Base-by-base conservation (phyloP, 345 rosid species). In the Euphorbia lathyris region DNA sequence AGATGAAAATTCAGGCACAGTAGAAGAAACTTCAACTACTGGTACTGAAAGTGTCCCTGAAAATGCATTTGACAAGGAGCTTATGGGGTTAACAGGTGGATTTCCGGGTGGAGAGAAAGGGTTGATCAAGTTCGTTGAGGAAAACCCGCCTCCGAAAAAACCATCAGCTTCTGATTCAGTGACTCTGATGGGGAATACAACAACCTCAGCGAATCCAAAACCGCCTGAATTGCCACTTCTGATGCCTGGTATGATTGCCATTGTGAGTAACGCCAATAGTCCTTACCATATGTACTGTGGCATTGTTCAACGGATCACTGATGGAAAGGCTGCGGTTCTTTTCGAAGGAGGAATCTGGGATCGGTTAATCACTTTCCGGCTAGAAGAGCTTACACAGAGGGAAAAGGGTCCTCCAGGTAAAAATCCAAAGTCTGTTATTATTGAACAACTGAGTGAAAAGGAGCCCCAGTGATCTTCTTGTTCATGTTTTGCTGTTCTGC, bases 271-370 rank as follows among this genome's bases (percentile, higher is more conserved):
- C 77, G 83, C 84, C 0, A 90, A 90, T 78, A 88, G 74, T 63
- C 99, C 97, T 0, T 91, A 73, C 63, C 85, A 90, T 82, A 90
- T 84, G 97, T 91, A 90, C 72, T 86, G 93, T 38, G 96, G 96
- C 72, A 87, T 95, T 56, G 96, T 91, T 66, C 99, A 91, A 82
- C 76, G 97, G 60, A 94, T 94, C 74, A 88, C 96, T 0, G 97
- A 94, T 73, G 98, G 96, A 5, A 91, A 87, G 76, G 97, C 96
- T 0, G 97, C 96, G 48, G 96, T 94, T 16, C 77, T 90, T 68
- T 86, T 94, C 5, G 97, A 91, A 78, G 97, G 99, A 76, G 96
- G 99, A 60, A 87, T 79, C 69, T 86, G 96, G 96, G 96, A 91
- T 74, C 83, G 87, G 57, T 66, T 94, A 71, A 81, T 91, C 9